Base-by-base conservation (phyloP, 2,329 filamentous ascomycete species). In the Pezicula carpinea region DNA sequence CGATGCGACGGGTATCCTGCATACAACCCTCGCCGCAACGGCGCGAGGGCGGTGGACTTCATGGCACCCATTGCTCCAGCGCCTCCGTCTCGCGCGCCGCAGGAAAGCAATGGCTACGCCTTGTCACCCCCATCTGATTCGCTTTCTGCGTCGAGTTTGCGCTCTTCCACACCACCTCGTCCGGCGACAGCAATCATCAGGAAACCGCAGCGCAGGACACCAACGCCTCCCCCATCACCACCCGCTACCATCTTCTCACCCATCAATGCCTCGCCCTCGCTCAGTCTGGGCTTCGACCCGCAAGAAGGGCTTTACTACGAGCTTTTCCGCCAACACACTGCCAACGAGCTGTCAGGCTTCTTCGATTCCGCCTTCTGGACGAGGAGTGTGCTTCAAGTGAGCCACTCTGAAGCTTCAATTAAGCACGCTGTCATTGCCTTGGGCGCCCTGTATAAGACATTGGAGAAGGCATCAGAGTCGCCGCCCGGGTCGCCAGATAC, bases 281-380 rank as follows among this genome's bases (percentile, higher is more conserved):
- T 72, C 15, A 64, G 56, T 23, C 64, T 80, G n/a, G 66, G 72
- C 6, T 72, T 83, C 23, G 65, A 69, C 44, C 65, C 70, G 5
- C 67, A 70, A 40, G 80, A 85, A 51, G 71, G 69, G 15, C 72
- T 75, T 41, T 84, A 84, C 55, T 84, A 84, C 57, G 73, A 80
- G 47, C 65, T 83, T 11, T 85, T 85, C 56, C 74, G 76, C 35
- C 69, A 74, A 21, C 77, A 79, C 36, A 84, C 83, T 0, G 78
- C 81, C 1, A 75, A 67, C 39, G 80, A 83, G 56, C 67, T 86
- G 6, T 83, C 82, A 0, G 82, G 83, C 11, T 85, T 82, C 59
- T 86, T 86, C 51, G 79, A 85, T 58, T 77, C 75, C 17, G 70
- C 74, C 2, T 86, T 86, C 58, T 87, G 82, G 82, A 80, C 74